These are phyloP conservation scores for Pichia sp. DNA, from an alignment of 1,139 yeast species.

Conservation along the genomic window DNA sequence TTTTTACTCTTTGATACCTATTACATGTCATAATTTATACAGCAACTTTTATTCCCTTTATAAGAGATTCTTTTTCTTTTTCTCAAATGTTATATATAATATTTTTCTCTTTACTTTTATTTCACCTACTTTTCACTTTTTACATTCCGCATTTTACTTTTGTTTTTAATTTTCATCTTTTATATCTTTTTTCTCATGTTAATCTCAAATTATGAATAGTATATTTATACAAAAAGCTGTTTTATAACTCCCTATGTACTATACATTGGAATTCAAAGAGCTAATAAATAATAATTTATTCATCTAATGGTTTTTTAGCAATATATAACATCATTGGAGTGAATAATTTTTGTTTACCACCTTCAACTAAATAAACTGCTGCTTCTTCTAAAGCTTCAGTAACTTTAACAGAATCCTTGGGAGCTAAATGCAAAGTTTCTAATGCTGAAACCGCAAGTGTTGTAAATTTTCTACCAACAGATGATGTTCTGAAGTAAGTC, in stretches of 20 bases:
- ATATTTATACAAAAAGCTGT: neutral
- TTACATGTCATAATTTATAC: neutral
- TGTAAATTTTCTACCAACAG: conserved; percentile 78
- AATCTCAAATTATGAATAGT: neutral
- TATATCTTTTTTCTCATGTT: neutral
- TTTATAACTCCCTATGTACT: neutral
- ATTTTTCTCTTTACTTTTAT: too few relatives aligned
- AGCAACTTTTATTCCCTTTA: neutral
- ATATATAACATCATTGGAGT: conserved; percentile 96
- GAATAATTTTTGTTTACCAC: conserved; percentile 82
- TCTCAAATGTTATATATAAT: too few relatives aligned
- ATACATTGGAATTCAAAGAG: neutral
- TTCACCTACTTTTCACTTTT: neutral
- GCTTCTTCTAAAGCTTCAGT: conserved; percentile 94
- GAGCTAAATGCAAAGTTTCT: conserved; percentile 85
- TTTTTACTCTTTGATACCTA: neutral
- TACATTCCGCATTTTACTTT: neutral
- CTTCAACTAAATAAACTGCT: conserved; percentile 89
- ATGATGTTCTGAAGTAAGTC: conserved; percentile 86
- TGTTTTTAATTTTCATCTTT: neutral
- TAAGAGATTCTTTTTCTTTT: neutral
- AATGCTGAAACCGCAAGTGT: conserved; percentile 70
- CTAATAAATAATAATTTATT: neutral
- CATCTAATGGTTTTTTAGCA: conserved; percentile 60
- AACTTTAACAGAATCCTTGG: conserved; percentile 88